Base-by-base conservation (phyloP, 1,139 yeast species). In the Hansenula lynferdii region DNA sequence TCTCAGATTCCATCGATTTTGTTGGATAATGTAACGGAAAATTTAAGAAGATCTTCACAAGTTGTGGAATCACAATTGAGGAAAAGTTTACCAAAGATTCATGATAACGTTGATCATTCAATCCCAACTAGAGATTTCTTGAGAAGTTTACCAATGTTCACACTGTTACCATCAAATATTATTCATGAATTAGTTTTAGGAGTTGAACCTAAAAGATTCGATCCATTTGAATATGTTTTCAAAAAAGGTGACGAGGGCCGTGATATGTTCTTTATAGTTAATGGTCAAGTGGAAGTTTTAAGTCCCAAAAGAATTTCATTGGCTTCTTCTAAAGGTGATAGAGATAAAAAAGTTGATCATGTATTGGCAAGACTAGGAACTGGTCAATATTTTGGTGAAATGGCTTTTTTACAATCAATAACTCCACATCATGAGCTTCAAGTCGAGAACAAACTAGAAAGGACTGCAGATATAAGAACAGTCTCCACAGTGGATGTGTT, bases 331-430 rank as follows among this genome's bases (percentile, higher is more conserved):
- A 41, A 41, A 12, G 53, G 45, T 5, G 27, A 43, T 34, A 42
- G 34, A 22, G 47, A 45, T 17, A 45, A 47, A 34, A 49, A 49
- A 36, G 53, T 50, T 19, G 75, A 70, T 39, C 62, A 61, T 20
- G 63, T 71, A 2, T 58, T 78, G 31, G 89, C 85, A 2, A 69
- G 85, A 42, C 61, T 83, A 28, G 70, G 75, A 3, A 61, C 75
- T 9, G 87, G 85, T 9, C 71, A 78, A 31, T 82, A 80, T 57
- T 81, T 84, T 61, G 94, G 94, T 20, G 92, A 83, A 56, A 77
- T 82, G 79, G 75, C 86, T 1, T 82, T 82, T 50, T 60, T 83
- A 30, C 66, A 77, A 5, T 67, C 72, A 24, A 58, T 81, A 19
- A 62, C 69, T 11, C 50, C 46, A 5, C 42, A 58, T 11, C 55